Evolutionary conservation across 345 rosid genomes (phyloP), one percentile per base, ranked within the genome.

Genomic region (Brassica cretica): DNA sequence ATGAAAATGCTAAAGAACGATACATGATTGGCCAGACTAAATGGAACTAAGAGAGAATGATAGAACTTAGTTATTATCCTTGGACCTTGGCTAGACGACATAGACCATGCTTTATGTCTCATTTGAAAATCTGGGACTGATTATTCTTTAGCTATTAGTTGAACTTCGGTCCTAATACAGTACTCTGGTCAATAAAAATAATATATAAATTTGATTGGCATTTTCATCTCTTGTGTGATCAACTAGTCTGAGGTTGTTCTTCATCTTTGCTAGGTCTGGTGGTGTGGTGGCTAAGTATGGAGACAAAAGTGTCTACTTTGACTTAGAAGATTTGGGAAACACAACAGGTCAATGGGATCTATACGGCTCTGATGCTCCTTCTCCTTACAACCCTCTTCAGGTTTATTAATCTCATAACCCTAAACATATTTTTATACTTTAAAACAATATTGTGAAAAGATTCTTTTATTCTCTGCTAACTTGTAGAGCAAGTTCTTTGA

Each of bases 281-380:
- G 88, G 81, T 44, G 95, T 89, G 66, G 89, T 88, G 78, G 99
- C 99, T 0, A 91, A 92, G 82, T 92, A 94, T 79, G 98, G 99
- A 61, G 98, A 93, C 75, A 95, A 91, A 87, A 95, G 94, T 83
- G 93, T 95, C 10, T 95, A 91, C 88, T 92, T 95, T 70, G 98
- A 95, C 86, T 85, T 92, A 82, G 98, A 91, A 86, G 98, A 95
- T 84, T 79, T 91, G 81, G 98, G 96, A 12, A 95, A 91, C 90
- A 92, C 98, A 53, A 95, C 98, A 8, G 94, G 98, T 5, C 94
- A 90, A 73, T 95, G 99, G 96, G 99, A 95, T 69, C 67, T 93
- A 85, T 93, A 93, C 67, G 98, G 97, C n/a, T 95, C 98, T n/a
- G 99, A 92, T 84, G 94, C 97, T 32, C 96, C 99, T 76, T 95